Base-by-base conservation (phyloP, 345 rosid species). In the Murraya paniculata region DNA sequence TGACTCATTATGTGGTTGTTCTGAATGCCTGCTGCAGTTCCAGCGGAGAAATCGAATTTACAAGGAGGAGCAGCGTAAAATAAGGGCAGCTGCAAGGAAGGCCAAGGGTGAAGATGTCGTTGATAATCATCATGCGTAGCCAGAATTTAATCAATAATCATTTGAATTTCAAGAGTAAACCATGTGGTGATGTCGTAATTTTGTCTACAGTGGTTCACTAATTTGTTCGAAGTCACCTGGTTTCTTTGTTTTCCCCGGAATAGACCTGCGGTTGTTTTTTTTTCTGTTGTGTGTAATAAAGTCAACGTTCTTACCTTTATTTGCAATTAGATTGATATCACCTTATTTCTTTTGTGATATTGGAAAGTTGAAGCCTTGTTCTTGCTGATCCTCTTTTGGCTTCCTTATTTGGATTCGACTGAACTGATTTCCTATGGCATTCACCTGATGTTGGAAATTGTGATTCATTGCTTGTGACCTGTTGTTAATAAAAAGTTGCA, bases 51-150 rank as follows among this genome's bases (percentile, higher is more conserved):
- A 96, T 78, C 88, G 97, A 57, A 89, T 96, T 70, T 96, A 96
- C 86, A 96, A 96, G 86, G 99, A 96, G 86, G 99, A 96, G 85
- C 95, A 96, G 84, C 98, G 98, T 31, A 91, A 92, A 77, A 80
- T 94, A 77, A 84, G 98, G 70, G 95, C 99, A n/a, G 97, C 95
- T 48, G 82, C 91, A 0, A 88, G 86, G 65, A 91, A 91, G 77
- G 85, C 31, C 69, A 89, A 86, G 73, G 91, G 77, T 3, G 93
- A 75, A 36, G 92, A 84, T 53, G 91, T 79, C 16, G 69, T 77
- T 82, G 82, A 71, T 57, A 53, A 71, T 35, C 88, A 83, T 82
- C 97, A 91, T 24, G 73, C 79, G n/a, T 80, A 76, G 84, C 73
- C 50, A 31, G 71, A 14, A 48, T 27, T 72, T 74, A 18, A 39